These are phyloP conservation scores for Micractinium conductrix DNA, from an alignment of 139 green algal species.

Conservation along the genomic window DNA sequence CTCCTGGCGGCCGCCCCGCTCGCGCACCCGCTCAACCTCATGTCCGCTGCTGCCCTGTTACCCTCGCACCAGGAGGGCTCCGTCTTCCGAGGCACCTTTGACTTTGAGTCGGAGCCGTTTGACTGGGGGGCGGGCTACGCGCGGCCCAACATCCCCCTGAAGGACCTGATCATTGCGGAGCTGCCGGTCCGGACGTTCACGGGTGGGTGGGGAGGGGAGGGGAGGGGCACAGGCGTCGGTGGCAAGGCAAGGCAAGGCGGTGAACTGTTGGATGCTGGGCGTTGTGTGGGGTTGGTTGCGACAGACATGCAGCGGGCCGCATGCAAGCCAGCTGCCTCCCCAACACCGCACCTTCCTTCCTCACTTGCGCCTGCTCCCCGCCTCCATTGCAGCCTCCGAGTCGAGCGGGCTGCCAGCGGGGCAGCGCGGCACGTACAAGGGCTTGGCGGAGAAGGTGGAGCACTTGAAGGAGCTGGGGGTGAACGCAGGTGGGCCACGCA, in stretches of 20 bases:
- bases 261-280: too few species aligned
- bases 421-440: conserved; percentile 69
- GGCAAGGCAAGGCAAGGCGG: too few species aligned
- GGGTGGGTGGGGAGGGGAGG: conserved; percentile 35
- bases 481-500: conserved; percentile 64
- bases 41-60: too few species aligned
- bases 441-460: conserved; percentile 66
- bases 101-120: conserved; percentile 78
- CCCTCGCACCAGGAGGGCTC: conserved; percentile 69
- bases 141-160: conserved; percentile 48
- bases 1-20: too few species aligned
- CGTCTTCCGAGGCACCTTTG: conserved; percentile 84
- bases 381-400: conserved; percentile 4
- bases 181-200: conserved; percentile 87
- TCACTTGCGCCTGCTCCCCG: not conserved
- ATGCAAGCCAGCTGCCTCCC: too few species aligned
- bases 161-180: conserved; percentile 90
- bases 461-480: conserved; percentile 85
- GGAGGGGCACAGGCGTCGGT: too few species aligned
- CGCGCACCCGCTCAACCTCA: too few species aligned
- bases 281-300: too few species aligned
- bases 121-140: conserved; percentile 83
- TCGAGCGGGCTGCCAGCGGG: conserved; percentile 49
- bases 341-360: too few species aligned
- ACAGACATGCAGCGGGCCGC: too few species aligned